Evolutionary conservation across 306 rosid genomes (phyloP), one percentile per base, ranked within the genome.

Genomic region (Medicago arabica): DNA sequence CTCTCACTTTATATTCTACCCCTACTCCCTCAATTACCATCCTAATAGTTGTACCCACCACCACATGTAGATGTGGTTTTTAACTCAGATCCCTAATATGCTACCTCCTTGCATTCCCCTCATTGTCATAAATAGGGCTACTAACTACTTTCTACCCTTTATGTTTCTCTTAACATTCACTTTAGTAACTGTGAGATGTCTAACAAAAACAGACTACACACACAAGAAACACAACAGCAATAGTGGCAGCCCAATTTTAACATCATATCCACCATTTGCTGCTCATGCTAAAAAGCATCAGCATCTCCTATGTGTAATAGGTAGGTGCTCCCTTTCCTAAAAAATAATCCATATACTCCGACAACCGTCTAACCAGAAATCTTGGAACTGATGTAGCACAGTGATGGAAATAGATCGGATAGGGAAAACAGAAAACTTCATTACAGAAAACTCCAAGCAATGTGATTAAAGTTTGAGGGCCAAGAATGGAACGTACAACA

Each of bases 101-200:
- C 61, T 64, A 34, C 40, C 43, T 55, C 63, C 57, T 62, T 41
- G 36, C 50, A 72, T 61, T 63, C 41, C 72, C 77, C 39, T 16
- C 58, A 23, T 60, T 31, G 43, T 71, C 40, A 34, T 64, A n/a
- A 13, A 28, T 38, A 12, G 13, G 28, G 62, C 31, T 64, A 54
- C 53, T 66, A 57, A 15, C 55, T 40, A 8, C 36, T 34, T 41
- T n/a, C 54, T 14, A 40, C 25, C 36, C n/a, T 40, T 71, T 53
- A 51, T 19, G 7, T 8, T 63, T 31, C 21, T 49, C 44, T 31
- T 6, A 65, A 57, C 55, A 72, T 18, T 41, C 69, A 43, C 41
- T 34, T 31, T 54, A 63, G 18, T 31, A 72, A 17, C 10, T 13
- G 17, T 5, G 1, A 18, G 49, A 34, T 63, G 51, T 40, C 40